Percentiles rank a stretch among this genome's conserved stretches.
These are phyloP conservation scores for maize (Zea mays) DNA, from an alignment of 176 grass and related monocot species.

Conservation along the genomic window Zm-B73-REFERENCE-NAM-5.0 NC_050097.1:104738501-104739000, in stretches of 20 bases:
- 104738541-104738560: background rate
- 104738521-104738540: no score
- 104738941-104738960: constrained; percentile 19
- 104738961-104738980: constrained; percentile 46
- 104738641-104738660: constrained; percentile 47
- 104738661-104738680: constrained; percentile 49
- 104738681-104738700: constrained; percentile 32
- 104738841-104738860: constrained; percentile 30
- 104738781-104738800: constrained; percentile 6
- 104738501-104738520: no score
- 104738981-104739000: background rate
- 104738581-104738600: background rate
- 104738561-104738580: background rate
- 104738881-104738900: constrained; percentile 29
- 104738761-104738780: constrained; percentile 15
- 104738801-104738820: background rate
- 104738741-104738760: constrained; percentile 23
- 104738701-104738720: background rate
- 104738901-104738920: constrained; percentile 26
- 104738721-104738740: constrained; percentile 39
- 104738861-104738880: background rate
- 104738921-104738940: background rate
- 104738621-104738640: constrained; percentile 57
- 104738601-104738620: constrained; percentile 14
- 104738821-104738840: background rate